Evolutionary conservation across 441 rosid genomes (phyloP).

Genomic region (Kokia cookei): DNA sequence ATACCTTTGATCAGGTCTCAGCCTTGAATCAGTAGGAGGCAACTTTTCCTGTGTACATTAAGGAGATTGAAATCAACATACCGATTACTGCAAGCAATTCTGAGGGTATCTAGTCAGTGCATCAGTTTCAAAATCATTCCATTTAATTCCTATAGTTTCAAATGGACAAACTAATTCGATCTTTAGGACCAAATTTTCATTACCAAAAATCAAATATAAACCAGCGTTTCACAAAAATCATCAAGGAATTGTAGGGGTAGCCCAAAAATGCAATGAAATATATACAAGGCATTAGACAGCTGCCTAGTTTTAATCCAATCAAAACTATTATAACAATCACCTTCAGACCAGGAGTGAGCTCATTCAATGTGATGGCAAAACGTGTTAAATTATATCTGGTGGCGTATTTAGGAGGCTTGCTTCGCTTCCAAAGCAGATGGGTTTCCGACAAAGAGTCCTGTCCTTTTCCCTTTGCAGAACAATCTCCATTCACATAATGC

Average conservation of each 20-base stretch:
- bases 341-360: slow-evolving; percentile 67
- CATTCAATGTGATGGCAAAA: slow-evolving; percentile 74
- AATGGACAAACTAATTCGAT: background rate
- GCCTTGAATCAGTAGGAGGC: slow-evolving; percentile 92
- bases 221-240: too few species aligned
- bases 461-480: slow-evolving; percentile 52
- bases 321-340: slow-evolving; percentile 23
- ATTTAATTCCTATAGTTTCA: background rate
- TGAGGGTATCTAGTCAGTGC: background rate
- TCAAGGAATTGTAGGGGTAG: background rate
- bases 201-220: background rate
- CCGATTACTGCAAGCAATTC: background rate
- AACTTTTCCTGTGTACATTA: slow-evolving; percentile 47
- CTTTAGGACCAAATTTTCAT: background rate
- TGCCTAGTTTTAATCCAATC: background rate
- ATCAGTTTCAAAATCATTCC: background rate
- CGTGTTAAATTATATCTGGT: slow-evolving; percentile 78
- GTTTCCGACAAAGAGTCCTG: slow-evolving; percentile 45
- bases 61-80: background rate
- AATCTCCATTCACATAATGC: slow-evolving; percentile 56
- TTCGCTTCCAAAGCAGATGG: slow-evolving; percentile 62
- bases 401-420: slow-evolving; percentile 51
- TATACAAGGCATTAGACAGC: background rate
- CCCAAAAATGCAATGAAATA: background rate
- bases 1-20: slow-evolving; percentile 74